These are phyloP conservation scores for Stentor roeselii DNA, from an alignment of 73 alveolate genomes.

Conservation along the genomic window DNA sequence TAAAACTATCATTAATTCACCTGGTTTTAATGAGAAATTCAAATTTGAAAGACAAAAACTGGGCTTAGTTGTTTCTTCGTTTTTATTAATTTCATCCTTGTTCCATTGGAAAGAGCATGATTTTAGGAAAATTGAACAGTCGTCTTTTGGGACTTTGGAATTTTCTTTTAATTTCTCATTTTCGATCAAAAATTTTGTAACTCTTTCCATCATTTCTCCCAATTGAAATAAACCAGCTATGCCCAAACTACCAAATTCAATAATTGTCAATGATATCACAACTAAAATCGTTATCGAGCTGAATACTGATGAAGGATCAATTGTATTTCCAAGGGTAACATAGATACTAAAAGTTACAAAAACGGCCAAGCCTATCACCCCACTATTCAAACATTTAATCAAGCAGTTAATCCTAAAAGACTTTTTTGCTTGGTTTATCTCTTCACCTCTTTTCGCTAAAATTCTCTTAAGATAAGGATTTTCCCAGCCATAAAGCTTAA, in stretches of 20 bases:
- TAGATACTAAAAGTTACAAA: neutral
- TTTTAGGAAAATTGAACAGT: too few relatives aligned
- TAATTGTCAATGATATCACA: too few relatives aligned
- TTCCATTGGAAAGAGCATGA: too few relatives aligned
- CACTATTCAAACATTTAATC: neutral
- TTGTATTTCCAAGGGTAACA: neutral
- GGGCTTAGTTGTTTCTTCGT: neutral
- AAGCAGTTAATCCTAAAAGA: neutral
- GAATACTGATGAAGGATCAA: neutral
- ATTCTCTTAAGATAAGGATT: neutral
- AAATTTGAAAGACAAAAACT: neutral
- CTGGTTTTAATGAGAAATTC: neutral
- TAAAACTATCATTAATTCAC: neutral
- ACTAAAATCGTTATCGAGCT: too few relatives aligned
- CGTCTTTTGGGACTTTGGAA: too few relatives aligned
- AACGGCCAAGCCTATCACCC: neutral
- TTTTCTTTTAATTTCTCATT: too few relatives aligned
- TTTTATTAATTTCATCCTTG: too few relatives aligned
- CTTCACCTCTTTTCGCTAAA: neutral
- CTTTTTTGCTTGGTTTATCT: neutral
- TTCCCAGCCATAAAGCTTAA: conserved; percentile 1
- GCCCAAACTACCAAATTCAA: too few relatives aligned
- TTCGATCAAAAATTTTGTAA: too few relatives aligned
- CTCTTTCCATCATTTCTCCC: too few relatives aligned
- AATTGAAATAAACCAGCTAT: too few relatives aligned